A percentile compares a stretch with the other conserved stretches of the same genome.
Conservation (phyloP, 83 land plant genomes). For the Isoetes engelmannii region DNA sequence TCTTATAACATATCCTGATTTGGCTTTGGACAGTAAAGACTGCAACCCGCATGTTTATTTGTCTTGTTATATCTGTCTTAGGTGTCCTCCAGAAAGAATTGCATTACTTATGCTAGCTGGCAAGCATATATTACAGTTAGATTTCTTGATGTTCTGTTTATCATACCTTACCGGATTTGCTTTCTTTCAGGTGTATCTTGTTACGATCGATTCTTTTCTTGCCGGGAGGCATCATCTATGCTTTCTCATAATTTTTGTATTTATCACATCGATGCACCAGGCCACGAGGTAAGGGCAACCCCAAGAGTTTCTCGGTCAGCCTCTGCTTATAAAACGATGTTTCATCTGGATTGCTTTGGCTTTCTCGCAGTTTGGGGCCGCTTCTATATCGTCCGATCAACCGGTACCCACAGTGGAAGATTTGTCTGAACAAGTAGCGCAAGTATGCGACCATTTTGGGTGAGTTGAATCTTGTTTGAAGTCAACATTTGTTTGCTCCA, state of each 20-base stretch:
- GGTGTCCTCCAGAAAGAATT: not conserved
- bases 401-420: slow-evolving; percentile 56
- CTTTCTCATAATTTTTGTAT: slow-evolving; percentile 87
- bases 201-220: slow-evolving; percentile 49
- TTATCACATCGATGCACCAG: slow-evolving; percentile 86
- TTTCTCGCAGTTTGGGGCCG: slow-evolving; percentile 65
- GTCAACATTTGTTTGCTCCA: not conserved
- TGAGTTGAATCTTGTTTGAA: slow-evolving; percentile 18
- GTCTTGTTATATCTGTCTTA: not conserved
- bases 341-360: not conserved
- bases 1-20: slow-evolving; percentile 83
- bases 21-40: slow-evolving; percentile 71
- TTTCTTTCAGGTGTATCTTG: slow-evolving; percentile 11
- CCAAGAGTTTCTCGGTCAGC: slow-evolving; percentile 13
- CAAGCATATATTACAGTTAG: not conserved
- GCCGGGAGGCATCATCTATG: slow-evolving; percentile 76
- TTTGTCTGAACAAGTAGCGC: slow-evolving; percentile 76
- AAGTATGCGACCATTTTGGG: slow-evolving; percentile 77
- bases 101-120: not conserved
- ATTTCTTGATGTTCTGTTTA: not conserved
- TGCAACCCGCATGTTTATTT: not conserved
- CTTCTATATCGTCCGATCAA: slow-evolving; percentile 43
- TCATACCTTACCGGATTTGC: not conserved
- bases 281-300: slow-evolving; percentile 67
- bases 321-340: slow-evolving; percentile 7